Conservation (phyloP, 2,329 filamentous ascomycete species). For the Penicillium rolfsii region DNA sequence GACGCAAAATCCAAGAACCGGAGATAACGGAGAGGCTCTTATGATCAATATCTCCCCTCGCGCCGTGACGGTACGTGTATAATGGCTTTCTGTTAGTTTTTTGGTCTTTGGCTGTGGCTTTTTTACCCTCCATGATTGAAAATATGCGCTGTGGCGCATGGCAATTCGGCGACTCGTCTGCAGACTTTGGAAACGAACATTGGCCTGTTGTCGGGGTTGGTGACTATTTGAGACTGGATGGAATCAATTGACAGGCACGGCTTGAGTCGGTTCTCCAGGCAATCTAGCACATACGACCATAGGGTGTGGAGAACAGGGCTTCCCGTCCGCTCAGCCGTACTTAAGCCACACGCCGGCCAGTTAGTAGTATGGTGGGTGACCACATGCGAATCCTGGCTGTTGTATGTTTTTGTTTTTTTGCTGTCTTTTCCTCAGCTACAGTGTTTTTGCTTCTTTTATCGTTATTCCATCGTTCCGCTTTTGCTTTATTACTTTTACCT, state of each 20-base stretch:
- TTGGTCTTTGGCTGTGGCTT: not conserved
- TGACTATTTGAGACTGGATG: not conserved
- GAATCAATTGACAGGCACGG: not conserved
- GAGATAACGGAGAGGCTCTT: constrained; percentile 86
- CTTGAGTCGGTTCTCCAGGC: constrained; percentile 18
- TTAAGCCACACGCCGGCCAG: constrained; percentile 51
- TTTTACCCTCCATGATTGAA: not conserved
- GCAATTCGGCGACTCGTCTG: constrained; percentile 1
- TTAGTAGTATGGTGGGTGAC: constrained; percentile 54
- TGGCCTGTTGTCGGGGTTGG: not conserved
- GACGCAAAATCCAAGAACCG: constrained; percentile 69
- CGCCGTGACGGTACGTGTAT: constrained; percentile 69
- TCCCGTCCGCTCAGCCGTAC: constrained; percentile 53
- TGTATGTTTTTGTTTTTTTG: constrained; percentile 44
- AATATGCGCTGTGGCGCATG: constrained; percentile 1
- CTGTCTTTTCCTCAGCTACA: constrained; percentile 9
- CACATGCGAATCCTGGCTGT: constrained; percentile 52
- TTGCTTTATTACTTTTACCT: not conserved
- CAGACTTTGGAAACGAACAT: not conserved
- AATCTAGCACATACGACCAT: constrained; percentile 47
- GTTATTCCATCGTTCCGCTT: not conserved
- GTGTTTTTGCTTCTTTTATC: constrained; percentile 7
- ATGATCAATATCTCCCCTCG: constrained; percentile 79
- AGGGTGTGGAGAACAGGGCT: constrained; percentile 53
- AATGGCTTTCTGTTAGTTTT: constrained; percentile 8